Evolutionary conservation across 1,139 yeast genomes (phyloP), one percentile per base, ranked within the genome.

Genomic region (Scheffersomyces segobiensis): DNA sequence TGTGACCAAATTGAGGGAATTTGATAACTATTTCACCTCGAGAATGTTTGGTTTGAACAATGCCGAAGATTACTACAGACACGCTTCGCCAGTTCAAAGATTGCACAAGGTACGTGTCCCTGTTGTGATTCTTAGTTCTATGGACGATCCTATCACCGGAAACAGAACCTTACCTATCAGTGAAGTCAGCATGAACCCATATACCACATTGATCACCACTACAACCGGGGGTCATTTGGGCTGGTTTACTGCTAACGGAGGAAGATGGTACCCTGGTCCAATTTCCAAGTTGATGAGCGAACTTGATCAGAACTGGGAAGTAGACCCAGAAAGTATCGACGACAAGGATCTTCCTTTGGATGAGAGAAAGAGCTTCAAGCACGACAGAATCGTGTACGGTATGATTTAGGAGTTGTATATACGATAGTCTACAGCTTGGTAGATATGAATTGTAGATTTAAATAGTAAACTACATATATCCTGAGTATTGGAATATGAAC

Each of bases 191-290:
- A 73, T 79, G 52, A 93, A 93, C 67, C 97, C 97, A 10, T 89
- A 85, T 70, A 75, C 89, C 42, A 75, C 86, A 46, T 71, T 91
- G 65, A 77, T 89, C 19, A 84, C 87, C 55, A 91, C 98, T 0
- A 82, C 87, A 46, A 74, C 87, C 42, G 99, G 99, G 58, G 99
- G 98, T 10, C 99, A 95, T 74, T 76, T 85, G 59, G 88, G 87
- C 0, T 85, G 88, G 88, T 84, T 83, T 62, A 78, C 77, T 53
- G 74, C 73, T 62, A 72, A 74, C 53, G 83, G 85, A 46, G 71
- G 71, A 17, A 76, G 91, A 62, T 88, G 92, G 92, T 78, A 80
- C 61, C 69, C 81, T 1, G 65, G 66, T 14, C 83, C 83, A 0
- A 59, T 80, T 26, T 71, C 81, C 17, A 66, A 68, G 53, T 66